phyloP scores from a whole-genome alignment of 495 filamentous ascomycete genomes.

The Geoglossum glabrum region DNA sequence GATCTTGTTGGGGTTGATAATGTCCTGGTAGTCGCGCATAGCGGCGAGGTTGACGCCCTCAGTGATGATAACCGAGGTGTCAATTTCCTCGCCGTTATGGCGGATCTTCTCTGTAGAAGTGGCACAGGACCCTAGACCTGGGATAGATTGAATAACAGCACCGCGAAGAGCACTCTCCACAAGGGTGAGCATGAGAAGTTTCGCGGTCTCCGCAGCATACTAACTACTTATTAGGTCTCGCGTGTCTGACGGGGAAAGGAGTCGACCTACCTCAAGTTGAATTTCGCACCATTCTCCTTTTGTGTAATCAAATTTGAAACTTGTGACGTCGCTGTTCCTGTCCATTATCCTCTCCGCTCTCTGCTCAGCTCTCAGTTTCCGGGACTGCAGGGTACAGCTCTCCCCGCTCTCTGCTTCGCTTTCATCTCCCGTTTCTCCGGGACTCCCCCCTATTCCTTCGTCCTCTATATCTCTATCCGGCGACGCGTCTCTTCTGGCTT shows the following conservation, averaged over 20 bases:
- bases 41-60: conserved; percentile 75
- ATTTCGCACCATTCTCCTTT: conserved; percentile 58
- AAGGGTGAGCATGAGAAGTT: conserved; percentile 78
- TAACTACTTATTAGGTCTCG: neutral
- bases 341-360: conserved; percentile 49
- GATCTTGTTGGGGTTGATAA: conserved; percentile 70
- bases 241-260: neutral
- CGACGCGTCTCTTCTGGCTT: conserved; percentile 31
- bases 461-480: conserved; percentile 22
- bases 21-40: conserved; percentile 70
- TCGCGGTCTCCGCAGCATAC: conserved; percentile 61
- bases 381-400: conserved; percentile 12
- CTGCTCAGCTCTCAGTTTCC: conserved; percentile 22
- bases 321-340: conserved; percentile 39
- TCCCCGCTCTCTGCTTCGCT: conserved; percentile 27
- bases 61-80: conserved; percentile 43
- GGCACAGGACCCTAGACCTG: conserved; percentile 48
- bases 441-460: conserved; percentile 34
- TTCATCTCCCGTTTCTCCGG: conserved; percentile 20
- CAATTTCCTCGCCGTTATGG: conserved; percentile 25
- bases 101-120: conserved; percentile 42
- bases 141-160: conserved; percentile 74
- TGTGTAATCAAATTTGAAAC: conserved; percentile 62
- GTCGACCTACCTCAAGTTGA: conserved; percentile 35
- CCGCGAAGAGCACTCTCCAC: conserved; percentile 57